A percentile compares a stretch with the other conserved stretches of the same genome.
phyloP scores from a whole-genome alignment of 371 early-diverging fungal genomes.

The Furculomyces boomerangus region DNA sequence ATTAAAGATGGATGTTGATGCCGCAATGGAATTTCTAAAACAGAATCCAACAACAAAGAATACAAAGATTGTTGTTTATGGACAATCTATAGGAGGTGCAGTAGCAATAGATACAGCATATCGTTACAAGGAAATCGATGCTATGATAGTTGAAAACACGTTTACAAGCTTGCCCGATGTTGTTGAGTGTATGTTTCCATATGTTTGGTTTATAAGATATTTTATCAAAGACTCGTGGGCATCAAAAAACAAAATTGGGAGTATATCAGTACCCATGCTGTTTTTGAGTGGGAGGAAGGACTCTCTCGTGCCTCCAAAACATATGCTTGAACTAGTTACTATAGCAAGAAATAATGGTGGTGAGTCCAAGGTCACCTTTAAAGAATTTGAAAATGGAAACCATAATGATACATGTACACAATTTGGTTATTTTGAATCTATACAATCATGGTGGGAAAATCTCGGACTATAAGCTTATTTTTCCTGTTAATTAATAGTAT shows the following conservation, averaged over 20 bases:
- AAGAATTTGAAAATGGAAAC: slow-evolving; percentile 50
- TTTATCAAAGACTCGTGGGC: slow-evolving; percentile 81
- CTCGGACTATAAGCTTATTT: no score
- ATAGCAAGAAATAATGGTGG: slow-evolving; percentile 27
- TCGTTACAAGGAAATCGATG: slow-evolving; percentile 30
- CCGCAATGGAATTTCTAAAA: slow-evolving; percentile 63
- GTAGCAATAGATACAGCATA: slow-evolving; percentile 64
- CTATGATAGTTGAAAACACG: slow-evolving; percentile 85
- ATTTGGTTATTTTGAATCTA: slow-evolving; percentile 62
- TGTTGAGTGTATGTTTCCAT: slow-evolving; percentile 69
- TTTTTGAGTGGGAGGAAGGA: slow-evolving; percentile 70
- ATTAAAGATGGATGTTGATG: slow-evolving; percentile 67
- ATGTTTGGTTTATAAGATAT: slow-evolving; percentile 45
- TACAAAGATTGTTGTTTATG: slow-evolving; percentile 68
- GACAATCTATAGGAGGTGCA: slow-evolving; percentile 96
- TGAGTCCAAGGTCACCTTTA: slow-evolving; percentile 18
- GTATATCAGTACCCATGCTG: slow-evolving; percentile 48
- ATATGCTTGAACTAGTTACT: slow-evolving; percentile 60
- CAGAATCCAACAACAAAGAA: slow-evolving; percentile 46
- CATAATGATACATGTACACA: slow-evolving; percentile 89
- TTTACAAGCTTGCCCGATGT: slow-evolving; percentile 79
- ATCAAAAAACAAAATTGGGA: slow-evolving; percentile 49
- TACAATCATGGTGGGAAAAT: slow-evolving; percentile 28
- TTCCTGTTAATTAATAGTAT: no score
- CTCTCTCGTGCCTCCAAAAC: slow-evolving; percentile 71